Conservation (phyloP, 805 yeast species). For the Wickerhamia fluorescens region DNA sequence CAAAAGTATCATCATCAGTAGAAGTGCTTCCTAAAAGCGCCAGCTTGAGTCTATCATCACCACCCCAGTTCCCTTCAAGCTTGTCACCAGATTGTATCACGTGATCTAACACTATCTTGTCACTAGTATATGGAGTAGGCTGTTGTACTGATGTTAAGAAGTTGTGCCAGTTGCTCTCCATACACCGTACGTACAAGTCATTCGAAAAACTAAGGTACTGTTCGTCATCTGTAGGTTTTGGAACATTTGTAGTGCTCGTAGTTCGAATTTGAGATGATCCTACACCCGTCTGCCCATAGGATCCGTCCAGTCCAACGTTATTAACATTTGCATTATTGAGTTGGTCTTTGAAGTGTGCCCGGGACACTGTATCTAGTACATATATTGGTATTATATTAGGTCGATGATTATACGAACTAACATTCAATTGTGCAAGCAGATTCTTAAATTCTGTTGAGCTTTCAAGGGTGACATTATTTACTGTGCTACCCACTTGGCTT, state of each 20-base stretch:
- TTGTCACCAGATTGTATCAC: constrained; percentile 31
- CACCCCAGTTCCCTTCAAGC: constrained; percentile 56
- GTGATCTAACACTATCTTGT: constrained; percentile 10
- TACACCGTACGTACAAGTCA: constrained; percentile 30
- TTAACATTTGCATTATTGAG: constrained; percentile 24
- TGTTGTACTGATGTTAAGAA: constrained; percentile 42
- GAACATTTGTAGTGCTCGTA: constrained; percentile 3
- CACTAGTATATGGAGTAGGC: constrained; percentile 33
- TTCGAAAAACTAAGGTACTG: constrained; percentile 29
- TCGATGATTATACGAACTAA: constrained; percentile 27
- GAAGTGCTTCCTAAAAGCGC: constrained; percentile 38
- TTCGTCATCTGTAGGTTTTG: constrained; percentile 16
- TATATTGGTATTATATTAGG: constrained; percentile 51
- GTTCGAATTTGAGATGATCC: constrained; percentile 2
- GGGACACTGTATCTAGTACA: constrained; percentile 50
- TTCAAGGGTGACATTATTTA: too few species aligned
- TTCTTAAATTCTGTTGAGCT: too few species aligned
- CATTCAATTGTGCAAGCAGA: too few species aligned
- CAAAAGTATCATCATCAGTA: constrained; percentile 21
- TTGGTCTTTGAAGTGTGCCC: constrained; percentile 34
- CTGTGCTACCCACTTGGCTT: too few species aligned
- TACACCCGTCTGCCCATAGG: background rate
- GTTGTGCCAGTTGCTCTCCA: constrained; percentile 45
- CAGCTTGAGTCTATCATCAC: constrained; percentile 53
- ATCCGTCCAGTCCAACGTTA: constrained; percentile 3